Evolutionary conservation across 148 eudicot genomes (phyloP).

Genomic region (Camellia granthamiana): DNA sequence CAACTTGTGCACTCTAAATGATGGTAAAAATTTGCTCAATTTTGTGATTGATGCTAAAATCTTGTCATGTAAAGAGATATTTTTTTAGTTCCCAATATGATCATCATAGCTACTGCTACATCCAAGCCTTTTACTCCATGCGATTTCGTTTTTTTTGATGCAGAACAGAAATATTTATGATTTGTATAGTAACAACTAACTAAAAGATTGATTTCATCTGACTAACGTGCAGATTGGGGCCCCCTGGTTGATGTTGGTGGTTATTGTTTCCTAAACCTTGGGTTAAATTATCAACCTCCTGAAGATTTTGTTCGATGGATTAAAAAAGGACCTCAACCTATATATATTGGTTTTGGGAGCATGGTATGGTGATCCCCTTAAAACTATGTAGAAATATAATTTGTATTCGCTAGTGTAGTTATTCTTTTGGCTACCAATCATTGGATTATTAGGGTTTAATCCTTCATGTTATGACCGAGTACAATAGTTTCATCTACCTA

Average conservation of each 20-base stretch:
- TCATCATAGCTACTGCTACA: not conserved
- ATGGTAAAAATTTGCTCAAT: not conserved
- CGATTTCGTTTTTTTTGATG: not conserved
- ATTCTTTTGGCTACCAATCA: no score
- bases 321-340: constrained; percentile 31
- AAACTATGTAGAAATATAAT: not conserved
- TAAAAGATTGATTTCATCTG: not conserved
- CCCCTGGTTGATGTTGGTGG: constrained; percentile 88
- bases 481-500: not conserved
- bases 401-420: not conserved
- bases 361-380: constrained; percentile 53
- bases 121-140: not conserved
- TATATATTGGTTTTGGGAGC: constrained; percentile 97
- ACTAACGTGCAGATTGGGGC: constrained; percentile 82
- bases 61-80: not conserved
- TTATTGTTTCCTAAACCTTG: constrained; percentile 83
- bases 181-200: not conserved
- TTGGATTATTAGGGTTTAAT: no score
- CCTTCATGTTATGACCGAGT: not conserved
- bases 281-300: constrained; percentile 70
- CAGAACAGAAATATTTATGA: not conserved
- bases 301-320: constrained; percentile 64
- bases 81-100: not conserved
- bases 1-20: no score
- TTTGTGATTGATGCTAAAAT: not conserved